phyloP scores from a whole-genome alignment of 2,329 filamentous ascomycete species.

The Endoconidiophora polonica region DNA sequence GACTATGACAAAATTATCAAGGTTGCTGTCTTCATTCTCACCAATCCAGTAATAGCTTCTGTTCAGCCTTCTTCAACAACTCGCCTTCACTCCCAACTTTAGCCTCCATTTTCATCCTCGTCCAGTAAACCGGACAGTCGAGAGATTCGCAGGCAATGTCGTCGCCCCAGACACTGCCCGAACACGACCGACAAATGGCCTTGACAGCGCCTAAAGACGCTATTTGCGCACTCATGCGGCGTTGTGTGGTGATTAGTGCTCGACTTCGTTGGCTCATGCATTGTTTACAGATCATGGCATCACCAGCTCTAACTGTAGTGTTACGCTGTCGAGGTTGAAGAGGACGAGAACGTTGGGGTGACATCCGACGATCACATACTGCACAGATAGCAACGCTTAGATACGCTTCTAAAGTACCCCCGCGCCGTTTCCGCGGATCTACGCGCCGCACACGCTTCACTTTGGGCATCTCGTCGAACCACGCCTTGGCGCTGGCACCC shows the following conservation, averaged over 20 bases:
- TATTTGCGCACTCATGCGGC: conserved; percentile 40
- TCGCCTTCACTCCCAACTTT: conserved; percentile 25
- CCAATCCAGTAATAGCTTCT: conserved; percentile 20
- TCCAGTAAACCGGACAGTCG: conserved; percentile 88
- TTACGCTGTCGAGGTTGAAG: no score
- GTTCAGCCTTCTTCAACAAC: conserved; percentile 19
- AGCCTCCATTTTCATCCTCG: conserved; percentile 45
- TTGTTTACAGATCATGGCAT: conserved; percentile 12
- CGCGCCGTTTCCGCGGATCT: conserved; percentile 12
- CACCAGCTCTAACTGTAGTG: neutral
- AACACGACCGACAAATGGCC: conserved; percentile 64
- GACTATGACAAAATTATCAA: no score
- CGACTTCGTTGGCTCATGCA: conserved; percentile 43
- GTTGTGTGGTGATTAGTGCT: conserved; percentile 42
- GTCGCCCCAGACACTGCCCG: conserved; percentile 54
- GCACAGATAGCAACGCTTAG: conserved; percentile 67
- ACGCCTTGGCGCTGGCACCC: conserved; percentile 73
- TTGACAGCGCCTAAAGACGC: conserved; percentile 44
- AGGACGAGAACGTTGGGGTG: neutral
- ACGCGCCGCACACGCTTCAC: conserved; percentile 48
- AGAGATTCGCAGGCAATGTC: conserved; percentile 75
- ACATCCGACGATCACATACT: conserved; percentile 40
- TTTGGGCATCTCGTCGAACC: conserved; percentile 97
- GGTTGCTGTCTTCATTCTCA: conserved; percentile 7
- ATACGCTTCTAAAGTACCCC: conserved; percentile 71